Evolutionary conservation across 345 rosid genomes (phyloP), one percentile per base, ranked within the genome.

Genomic region (Orychophragmus violaceus): DNA sequence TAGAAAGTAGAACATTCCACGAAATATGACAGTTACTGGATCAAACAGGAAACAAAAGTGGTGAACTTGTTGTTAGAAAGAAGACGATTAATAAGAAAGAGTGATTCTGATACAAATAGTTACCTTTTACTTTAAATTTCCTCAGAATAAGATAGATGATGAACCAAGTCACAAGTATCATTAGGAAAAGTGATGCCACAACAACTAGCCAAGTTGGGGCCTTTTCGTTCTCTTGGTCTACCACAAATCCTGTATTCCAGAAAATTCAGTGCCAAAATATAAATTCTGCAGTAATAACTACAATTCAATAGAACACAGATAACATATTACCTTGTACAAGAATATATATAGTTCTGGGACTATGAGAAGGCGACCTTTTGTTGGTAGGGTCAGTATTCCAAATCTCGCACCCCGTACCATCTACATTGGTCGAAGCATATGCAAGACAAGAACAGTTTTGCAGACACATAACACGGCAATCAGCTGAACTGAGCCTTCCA

Each of bases 401-500:
- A 39, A 75, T 70, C 29, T 79, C 76, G 23, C 86, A 82, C 9
- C 73, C 79, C 4, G 77, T 82, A 30, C 29, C 70, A 58, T 73
- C 62, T 14, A 6, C 23, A 58, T 76, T 14, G 24, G 64, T 67
- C 3, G 81, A 64, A 73, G 83, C 76, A 73, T 76, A 78, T 1
- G 86, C 86, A 35, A 60, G 44, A 61, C 86, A 82, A 37, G 76
- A 60, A 65, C 79, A 78, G 55, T 70, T 59, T 21, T 35, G 65
- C 12, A 73, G 32, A 71, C 86, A 82, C 25, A 21, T 27, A 27
- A 7, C 53, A 17, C 8, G 18, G 39, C 83, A 79, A 35, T 77
- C 80, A 45, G 14, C 8, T 18, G 51, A 52, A 4, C 69, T 62
- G 3, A 77, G n/a, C 14, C 46, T 44, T 72, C 73, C 37, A 49